A percentile compares a stretch with the other conserved stretches of the same genome.
Evolutionary conservation across 2,329 filamentous ascomycete species (phyloP).

Genomic region (Colletotrichum musae): DNA sequence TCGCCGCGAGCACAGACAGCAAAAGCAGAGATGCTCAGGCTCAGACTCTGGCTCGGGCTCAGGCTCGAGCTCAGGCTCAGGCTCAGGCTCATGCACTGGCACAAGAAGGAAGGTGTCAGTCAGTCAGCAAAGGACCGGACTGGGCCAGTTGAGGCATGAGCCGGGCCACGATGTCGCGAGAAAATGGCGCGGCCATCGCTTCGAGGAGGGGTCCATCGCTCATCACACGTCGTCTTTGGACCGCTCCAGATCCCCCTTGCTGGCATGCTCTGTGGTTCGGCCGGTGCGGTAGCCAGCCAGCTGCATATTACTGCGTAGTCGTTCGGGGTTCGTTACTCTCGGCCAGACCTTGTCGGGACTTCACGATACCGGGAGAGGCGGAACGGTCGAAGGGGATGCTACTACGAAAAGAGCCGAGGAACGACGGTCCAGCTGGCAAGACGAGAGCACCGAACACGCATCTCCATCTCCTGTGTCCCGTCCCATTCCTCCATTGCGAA

Average conservation of each 20-base stretch:
- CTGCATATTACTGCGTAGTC: constrained; percentile 3
- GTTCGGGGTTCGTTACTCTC: not conserved
- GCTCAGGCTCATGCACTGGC: not conserved
- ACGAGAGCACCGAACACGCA: not conserved
- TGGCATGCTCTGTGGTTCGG: constrained; percentile 4
- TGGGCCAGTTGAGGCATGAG: not conserved
- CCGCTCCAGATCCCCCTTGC: constrained; percentile 19
- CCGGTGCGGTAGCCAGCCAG: not conserved
- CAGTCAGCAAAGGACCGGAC: not conserved
- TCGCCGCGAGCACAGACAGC: not conserved
- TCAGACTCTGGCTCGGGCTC: too few species aligned
- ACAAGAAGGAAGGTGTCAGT: constrained; percentile 11
- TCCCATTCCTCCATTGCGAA: constrained; percentile 16
- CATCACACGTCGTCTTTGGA: constrained; percentile 19
- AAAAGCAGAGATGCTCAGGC: too few species aligned
- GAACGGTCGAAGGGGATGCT: constrained; percentile 1
- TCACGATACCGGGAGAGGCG: constrained; percentile 6
- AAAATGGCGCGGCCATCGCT: constrained; percentile 22
- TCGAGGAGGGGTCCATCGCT: constrained; percentile 6
- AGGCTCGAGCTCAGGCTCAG: not conserved
- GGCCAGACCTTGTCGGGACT: not conserved
- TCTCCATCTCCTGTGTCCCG: constrained; percentile 23
- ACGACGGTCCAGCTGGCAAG: too few species aligned
- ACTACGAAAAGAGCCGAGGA: not conserved
- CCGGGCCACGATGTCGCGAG: constrained; percentile 17